Base-by-base conservation (phyloP, 139 green algal genomes). In the Chlamydomonas sp. region DNA sequence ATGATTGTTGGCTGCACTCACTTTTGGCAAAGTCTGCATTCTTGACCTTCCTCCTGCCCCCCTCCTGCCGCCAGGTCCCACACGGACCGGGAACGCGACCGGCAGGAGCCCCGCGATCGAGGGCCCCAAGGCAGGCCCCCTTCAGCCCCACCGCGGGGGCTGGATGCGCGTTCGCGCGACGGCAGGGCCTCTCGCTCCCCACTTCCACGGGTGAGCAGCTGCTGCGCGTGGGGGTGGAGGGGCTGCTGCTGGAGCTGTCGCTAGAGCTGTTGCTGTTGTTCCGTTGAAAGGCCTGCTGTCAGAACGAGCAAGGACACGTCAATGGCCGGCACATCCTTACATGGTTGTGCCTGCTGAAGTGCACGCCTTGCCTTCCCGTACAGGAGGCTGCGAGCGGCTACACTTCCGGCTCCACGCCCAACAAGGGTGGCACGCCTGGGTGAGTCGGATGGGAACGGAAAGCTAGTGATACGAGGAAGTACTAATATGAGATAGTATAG, bases 381-480 rank as follows among this genome's bases (percentile, higher is more conserved):
- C 79, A 84, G 79, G 79, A 84, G 2, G 63, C 63, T 63, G 79
- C 5, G 2, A 49, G 79, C 2, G 63, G 79, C 20, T 76, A 84
- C 49, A 62, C 68, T n/a, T 57, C 79, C 10, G 66, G 66, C 63
- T 63, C 79, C 6, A 84, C 79, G 5, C 79, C 79, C 79, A 64
- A 61, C 78, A 83, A 84, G 57, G 64, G 79, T 62, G 69, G 15
- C 63, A 84, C 79, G 1, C 79, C 79, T 1, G 79, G 79, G 79
- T 84, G 64, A 84, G 79, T 4, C 5, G 71, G 1, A 49, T 49
- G 14, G 5, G 71, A 76, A 14, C 5, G 14, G 14, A n/a, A 57
- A 17, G 15, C 71, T 5, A 20, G 15, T 31, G 71, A 14, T n/a
- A 57, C 31, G 16, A 8, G 5, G 0, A 76, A 9, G 14, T 76